Evolutionary conservation across 2,329 filamentous ascomycete species (phyloP), one percentile per base, ranked within the genome.

Genomic region (Zopfia rhizophila): DNA sequence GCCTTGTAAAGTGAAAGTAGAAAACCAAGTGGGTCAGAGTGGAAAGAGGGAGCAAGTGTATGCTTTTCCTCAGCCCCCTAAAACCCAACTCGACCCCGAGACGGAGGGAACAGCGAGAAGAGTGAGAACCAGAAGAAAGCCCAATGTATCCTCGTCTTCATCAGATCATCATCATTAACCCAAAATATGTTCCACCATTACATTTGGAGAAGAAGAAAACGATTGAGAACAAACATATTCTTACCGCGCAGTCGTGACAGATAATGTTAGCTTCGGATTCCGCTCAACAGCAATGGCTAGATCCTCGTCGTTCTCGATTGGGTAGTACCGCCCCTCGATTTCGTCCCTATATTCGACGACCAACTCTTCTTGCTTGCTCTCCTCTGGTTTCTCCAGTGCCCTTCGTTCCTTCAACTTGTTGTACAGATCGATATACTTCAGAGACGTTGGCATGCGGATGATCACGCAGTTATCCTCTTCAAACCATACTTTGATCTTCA

Each of bases 401-500:
- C 96, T 81, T 31, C 94, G 83, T 60, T 97, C 91, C 37, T 85
- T 82, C 48, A 97, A 85, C 73, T 94, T 96, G 56, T 91, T 87
- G 60, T 88, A 87, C 7, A 99, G 80, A 51, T 91, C 88, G 40
- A 83, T 78, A 70, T 87, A 94, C 41, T 82, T 82, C 61, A 95
- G 91, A 42, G 95, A 89, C 1, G 82, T 82, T 0, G 93, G 88
- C 43, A 97, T 90, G 23, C 92, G 87, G 62, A 99, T 91, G 31
- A 94, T 89, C 57, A 97, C 93, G 45, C 95, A 84, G 58, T 97
- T 93, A 50, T 92, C 88, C 56, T 76, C 69, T 47, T 93, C 89
- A 76, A 91, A 97, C 76, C 90, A 94, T 41, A 97, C 88, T 75
- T 97, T 97, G 69, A 97, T 89, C 73, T 97, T 97, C 77, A 97